Percentiles rank a stretch among this genome's conserved stretches.
Conservation (phyloP, 495 filamentous ascomycete species). For the Parathielavia hyrcaniae region DNA sequence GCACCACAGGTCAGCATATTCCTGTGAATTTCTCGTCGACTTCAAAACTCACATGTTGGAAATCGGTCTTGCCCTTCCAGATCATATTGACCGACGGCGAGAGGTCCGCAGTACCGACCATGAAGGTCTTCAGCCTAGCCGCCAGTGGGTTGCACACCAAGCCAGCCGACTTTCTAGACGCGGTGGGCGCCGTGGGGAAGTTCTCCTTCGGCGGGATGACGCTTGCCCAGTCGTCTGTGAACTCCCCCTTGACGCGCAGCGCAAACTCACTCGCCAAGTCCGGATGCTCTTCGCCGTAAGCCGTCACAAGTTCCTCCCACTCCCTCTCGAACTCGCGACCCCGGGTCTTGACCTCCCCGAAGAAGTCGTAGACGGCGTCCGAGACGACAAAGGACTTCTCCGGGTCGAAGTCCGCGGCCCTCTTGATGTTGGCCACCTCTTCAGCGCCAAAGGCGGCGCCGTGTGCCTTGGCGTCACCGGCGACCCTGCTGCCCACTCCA, state of each 20-base stretch:
- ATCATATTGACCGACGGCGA: conserved; percentile 53
- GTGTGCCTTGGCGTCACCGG: conserved; percentile 47
- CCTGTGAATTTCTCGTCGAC: no score
- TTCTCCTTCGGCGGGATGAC: conserved; percentile 38
- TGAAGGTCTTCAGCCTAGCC: conserved; percentile 43
- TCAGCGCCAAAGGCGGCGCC: conserved; percentile 33
- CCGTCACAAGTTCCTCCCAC: conserved; percentile 42
- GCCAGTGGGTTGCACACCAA: conserved; percentile 2
- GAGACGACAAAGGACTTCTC: conserved; percentile 44
- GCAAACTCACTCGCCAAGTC: conserved; percentile 46
- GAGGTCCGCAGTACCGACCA: conserved; percentile 56
- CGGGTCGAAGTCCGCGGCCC: conserved; percentile 40
- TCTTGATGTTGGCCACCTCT: conserved; percentile 46
- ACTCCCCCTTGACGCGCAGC: conserved; percentile 40
- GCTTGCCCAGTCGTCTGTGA: conserved; percentile 23
- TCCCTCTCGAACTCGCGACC: conserved; percentile 39
- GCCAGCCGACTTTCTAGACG: conserved; percentile 4
- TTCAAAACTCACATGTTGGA: conserved; percentile 2
- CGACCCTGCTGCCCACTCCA: conserved; percentile 47
- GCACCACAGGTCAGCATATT: neutral
- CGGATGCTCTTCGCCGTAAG: conserved; percentile 41
- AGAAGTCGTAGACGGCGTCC: conserved; percentile 46
- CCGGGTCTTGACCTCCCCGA: conserved; percentile 36
- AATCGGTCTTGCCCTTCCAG: conserved; percentile 39
- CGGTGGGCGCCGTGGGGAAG: conserved; percentile 31